A percentile compares a stretch with the other conserved stretches of the same genome.
Evolutionary conservation across 805 yeast species (phyloP).

Genomic region (Komagataella pastoris): DNA sequence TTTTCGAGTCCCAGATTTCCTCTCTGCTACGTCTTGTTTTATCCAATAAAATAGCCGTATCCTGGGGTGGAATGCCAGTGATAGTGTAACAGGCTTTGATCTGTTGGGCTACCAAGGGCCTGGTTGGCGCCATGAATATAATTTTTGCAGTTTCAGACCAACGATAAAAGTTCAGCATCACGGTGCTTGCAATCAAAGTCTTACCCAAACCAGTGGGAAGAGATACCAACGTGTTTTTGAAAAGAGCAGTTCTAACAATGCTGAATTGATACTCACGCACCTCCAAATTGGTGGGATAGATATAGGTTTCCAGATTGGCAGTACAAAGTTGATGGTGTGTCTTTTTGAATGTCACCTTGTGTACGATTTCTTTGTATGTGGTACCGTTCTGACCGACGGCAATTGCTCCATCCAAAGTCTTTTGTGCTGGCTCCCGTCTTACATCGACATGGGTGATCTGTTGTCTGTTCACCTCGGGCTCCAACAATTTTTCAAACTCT

Average conservation of each 20-base stretch:
- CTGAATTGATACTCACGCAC: slow-evolving; percentile 81
- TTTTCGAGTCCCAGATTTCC: slow-evolving; percentile 62
- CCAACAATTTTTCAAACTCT: not conserved
- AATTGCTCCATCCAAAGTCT: slow-evolving; percentile 11
- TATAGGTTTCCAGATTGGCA: slow-evolving; percentile 26
- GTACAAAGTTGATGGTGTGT: slow-evolving; percentile 28
- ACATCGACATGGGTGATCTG: not conserved
- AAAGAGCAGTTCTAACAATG: slow-evolving; percentile 61
- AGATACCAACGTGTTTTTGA: slow-evolving; percentile 70
- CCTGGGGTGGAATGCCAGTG: slow-evolving; percentile 67
- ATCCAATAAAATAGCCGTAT: slow-evolving; percentile 63
- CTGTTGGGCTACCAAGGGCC: slow-evolving; percentile 94
- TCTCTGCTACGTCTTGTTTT: slow-evolving; percentile 45
- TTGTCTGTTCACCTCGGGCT: not conserved
- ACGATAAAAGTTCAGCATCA: slow-evolving; percentile 76
- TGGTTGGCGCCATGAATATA: slow-evolving; percentile 92
- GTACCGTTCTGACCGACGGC: slow-evolving; percentile 7
- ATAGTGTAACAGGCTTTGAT: slow-evolving; percentile 83
- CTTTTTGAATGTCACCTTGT: slow-evolving; percentile 15
- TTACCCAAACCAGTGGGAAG: slow-evolving; percentile 97
- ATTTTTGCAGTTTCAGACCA: slow-evolving; percentile 79
- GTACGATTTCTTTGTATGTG: slow-evolving; percentile 13
- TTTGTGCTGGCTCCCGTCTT: slow-evolving; percentile 8
- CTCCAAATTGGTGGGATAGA: slow-evolving; percentile 80
- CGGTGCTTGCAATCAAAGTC: slow-evolving; percentile 89